Conservation (phyloP, 2,329 filamentous ascomycete genomes). For the Didymella segeticola region DNA sequence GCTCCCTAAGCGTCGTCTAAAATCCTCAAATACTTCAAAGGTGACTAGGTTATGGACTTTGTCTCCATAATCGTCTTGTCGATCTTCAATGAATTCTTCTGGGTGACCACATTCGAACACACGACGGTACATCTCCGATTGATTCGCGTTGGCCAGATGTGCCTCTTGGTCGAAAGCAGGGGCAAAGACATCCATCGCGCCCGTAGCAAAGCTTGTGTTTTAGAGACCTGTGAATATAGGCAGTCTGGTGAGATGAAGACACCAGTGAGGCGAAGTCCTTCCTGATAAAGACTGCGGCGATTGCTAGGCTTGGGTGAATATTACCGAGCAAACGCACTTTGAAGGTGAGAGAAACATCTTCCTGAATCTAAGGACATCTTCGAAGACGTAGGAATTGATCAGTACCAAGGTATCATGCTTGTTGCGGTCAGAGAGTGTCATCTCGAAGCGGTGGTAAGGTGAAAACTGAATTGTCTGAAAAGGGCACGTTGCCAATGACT, state of each 20-base stretch:
- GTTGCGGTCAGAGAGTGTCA: not conserved
- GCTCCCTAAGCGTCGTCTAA: not conserved
- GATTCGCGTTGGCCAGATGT: not conserved
- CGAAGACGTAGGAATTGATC: not conserved
- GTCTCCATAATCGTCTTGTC: not conserved
- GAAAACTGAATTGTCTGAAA: not conserved
- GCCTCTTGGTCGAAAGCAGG: not conserved
- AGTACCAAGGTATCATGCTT: not conserved
- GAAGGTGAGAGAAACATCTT: not conserved
- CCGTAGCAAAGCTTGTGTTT: not conserved
- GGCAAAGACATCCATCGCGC: not conserved
- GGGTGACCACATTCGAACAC: constrained; percentile 26
- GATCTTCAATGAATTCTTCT: constrained; percentile 22
- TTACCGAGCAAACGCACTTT: not conserved
- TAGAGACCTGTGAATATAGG: not conserved
- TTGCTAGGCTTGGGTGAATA: not conserved
- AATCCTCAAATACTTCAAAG: not conserved
- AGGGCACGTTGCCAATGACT: not conserved
- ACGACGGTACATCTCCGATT: constrained; percentile 18
- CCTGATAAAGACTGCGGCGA: not conserved
- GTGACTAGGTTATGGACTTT: not conserved
- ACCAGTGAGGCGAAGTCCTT: not conserved
- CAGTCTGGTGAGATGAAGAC: not conserved
- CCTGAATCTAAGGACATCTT: not conserved
- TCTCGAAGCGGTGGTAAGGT: not conserved